Percentiles rank a stretch among this genome's conserved stretches.
phyloP scores from a whole-genome alignment of 441 rosid genomes.

The Gossypium schwendimanii region DNA sequence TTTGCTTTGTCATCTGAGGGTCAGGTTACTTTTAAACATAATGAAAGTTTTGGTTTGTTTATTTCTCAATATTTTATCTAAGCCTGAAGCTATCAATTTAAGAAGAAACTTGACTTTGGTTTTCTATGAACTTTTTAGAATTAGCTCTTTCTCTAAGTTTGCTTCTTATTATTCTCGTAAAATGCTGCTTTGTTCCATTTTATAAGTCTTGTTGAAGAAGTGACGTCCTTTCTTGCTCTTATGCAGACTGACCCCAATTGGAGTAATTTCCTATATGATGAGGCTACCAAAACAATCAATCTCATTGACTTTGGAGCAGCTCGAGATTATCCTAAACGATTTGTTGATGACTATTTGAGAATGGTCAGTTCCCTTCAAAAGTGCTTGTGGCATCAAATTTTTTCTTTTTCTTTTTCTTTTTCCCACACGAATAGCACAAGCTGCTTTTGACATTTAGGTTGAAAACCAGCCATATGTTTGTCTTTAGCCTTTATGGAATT shows the following conservation, averaged over 20 bases:
- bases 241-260: conserved; percentile 94
- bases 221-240: neutral
- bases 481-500: neutral
- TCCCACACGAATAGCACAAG: neutral
- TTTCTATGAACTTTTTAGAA: neutral
- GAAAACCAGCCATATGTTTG: neutral
- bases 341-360: conserved; percentile 77
- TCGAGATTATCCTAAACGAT: conserved; percentile 68
- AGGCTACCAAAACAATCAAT: conserved; percentile 55
- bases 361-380: conserved; percentile 50
- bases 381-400: neutral
- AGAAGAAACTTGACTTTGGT: neutral
- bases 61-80: neutral
- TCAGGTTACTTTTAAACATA: neutral
- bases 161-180: neutral
- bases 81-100: conserved; percentile 3
- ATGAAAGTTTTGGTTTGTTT: neutral
- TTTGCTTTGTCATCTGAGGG: neutral
- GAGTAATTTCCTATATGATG: conserved; percentile 84
- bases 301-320: conserved; percentile 98
- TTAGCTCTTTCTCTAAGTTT: neutral
- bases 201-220: neutral
- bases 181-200: neutral
- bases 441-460: neutral
- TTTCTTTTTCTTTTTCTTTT: too few relatives aligned